Evolutionary conservation across 108 stramenopile species (phyloP).

Genomic region (Skeletonema menzelii): DNA sequence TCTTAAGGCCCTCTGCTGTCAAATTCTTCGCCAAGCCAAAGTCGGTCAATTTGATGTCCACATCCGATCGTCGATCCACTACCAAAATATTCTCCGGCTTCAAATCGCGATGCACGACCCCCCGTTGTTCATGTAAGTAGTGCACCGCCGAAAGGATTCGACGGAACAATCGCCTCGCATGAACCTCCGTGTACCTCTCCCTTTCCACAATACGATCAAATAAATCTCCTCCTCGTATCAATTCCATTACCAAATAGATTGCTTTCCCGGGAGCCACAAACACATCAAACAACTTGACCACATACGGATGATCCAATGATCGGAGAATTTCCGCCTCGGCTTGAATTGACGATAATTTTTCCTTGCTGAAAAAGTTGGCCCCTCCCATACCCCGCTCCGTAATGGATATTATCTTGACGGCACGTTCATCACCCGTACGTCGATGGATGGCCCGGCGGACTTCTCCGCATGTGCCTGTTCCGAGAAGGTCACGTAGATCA

Average conservation of each 20-base stretch:
- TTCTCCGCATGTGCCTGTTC: slow-evolving; percentile 90
- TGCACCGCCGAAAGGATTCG: slow-evolving; percentile 74
- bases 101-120: slow-evolving; percentile 86
- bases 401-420: slow-evolving; percentile 91
- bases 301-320: slow-evolving; percentile 88
- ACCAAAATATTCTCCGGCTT: slow-evolving; percentile 95
- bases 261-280: slow-evolving; percentile 67
- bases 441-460: slow-evolving; percentile 89
- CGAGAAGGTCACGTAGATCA: slow-evolving; percentile 87
- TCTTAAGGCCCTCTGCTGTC: slow-evolving; percentile 76
- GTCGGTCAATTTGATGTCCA: slow-evolving; percentile 81
- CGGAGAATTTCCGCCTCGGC: slow-evolving; percentile 87
- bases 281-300: slow-evolving; percentile 88
- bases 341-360: slow-evolving; percentile 41
- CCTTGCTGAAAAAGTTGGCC: slow-evolving; percentile 37
- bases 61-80: slow-evolving; percentile 48
- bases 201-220: slow-evolving; percentile 90
- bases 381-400: slow-evolving; percentile 29
- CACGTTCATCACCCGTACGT: slow-evolving; percentile 78
- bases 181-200: slow-evolving; percentile 76
- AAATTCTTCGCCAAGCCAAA: slow-evolving; percentile 92
- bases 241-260: slow-evolving; percentile 89
- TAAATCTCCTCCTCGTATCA: slow-evolving; percentile 88
- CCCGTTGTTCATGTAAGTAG: slow-evolving; percentile 75
- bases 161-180: slow-evolving; percentile 73